Evolutionary conservation across 164 flowering plant species (phyloP).

Genomic region (Magnolia kwangsiensis): DNA sequence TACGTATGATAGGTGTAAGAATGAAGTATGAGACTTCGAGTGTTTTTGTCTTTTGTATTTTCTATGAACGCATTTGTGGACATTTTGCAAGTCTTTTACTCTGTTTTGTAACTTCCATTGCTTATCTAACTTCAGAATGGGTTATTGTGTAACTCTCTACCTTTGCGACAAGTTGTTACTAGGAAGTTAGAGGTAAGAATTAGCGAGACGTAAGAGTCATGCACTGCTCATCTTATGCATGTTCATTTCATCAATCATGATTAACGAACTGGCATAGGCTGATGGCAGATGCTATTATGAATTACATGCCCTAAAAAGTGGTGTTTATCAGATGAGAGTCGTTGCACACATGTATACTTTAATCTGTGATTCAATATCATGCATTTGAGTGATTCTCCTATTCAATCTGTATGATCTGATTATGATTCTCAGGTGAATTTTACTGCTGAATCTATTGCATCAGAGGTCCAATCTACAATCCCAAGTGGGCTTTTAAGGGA

Average conservation of each 20-base stretch:
- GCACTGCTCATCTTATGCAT: background rate
- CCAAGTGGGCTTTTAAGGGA: slow-evolving; percentile 70
- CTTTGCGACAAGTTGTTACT: background rate
- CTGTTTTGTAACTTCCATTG: background rate
- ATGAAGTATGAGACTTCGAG: too few relatives aligned
- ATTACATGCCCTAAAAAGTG: background rate
- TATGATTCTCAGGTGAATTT: slow-evolving; percentile 62
- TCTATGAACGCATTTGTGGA: background rate
- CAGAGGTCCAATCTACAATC: slow-evolving; percentile 63
- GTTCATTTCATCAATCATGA: background rate
- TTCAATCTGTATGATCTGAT: background rate
- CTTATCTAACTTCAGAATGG: background rate
- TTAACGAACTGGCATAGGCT: background rate
- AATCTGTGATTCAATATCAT: background rate
- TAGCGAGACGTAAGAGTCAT: background rate
- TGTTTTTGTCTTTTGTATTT: too few relatives aligned
- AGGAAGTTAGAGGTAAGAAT: background rate
- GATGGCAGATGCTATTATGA: background rate
- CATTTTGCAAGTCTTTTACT: background rate
- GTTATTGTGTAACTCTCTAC: background rate
- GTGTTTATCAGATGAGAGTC: background rate
- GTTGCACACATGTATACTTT: background rate
- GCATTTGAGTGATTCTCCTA: background rate
- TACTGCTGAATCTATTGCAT: slow-evolving; percentile 85
- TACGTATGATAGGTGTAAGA: too few relatives aligned